Evolutionary conservation across 352 stramenopile species (phyloP).

Genomic region (Phytopythium ostracodes): DNA sequence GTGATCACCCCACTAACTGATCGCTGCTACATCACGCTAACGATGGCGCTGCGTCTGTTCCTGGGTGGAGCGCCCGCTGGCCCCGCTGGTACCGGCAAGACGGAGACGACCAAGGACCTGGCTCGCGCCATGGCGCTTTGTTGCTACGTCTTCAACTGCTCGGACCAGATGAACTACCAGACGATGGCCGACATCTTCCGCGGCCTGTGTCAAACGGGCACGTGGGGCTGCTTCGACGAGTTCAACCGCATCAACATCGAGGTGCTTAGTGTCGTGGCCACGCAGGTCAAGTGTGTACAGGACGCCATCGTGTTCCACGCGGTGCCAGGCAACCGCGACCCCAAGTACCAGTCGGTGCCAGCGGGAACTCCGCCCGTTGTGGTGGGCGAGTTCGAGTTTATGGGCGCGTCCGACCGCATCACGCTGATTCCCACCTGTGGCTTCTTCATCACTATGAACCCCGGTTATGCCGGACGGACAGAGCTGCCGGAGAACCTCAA

Average conservation of each 20-base stretch:
- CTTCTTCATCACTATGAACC: slow-evolving; percentile 97
- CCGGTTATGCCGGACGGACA: slow-evolving; percentile 86
- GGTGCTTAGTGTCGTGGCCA: slow-evolving; percentile 82
- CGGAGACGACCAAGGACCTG: slow-evolving; percentile 85
- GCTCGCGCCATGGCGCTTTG: slow-evolving; percentile 81
- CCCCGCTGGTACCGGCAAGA: slow-evolving; percentile 91
- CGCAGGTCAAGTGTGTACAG: slow-evolving; percentile 84
- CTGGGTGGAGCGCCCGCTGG: slow-evolving; percentile 93
- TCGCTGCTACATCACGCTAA: slow-evolving; percentile 97
- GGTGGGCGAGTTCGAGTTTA: slow-evolving; percentile 86
- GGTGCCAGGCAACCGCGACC: slow-evolving; percentile 92
- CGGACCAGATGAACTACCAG: slow-evolving; percentile 89
- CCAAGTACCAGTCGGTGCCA: slow-evolving; percentile 92
- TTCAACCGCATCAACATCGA: slow-evolving; percentile 90
- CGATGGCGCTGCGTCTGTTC: slow-evolving; percentile 95
- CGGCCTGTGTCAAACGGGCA: slow-evolving; percentile 78
- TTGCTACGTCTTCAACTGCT: slow-evolving; percentile 90
- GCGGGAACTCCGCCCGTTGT: slow-evolving; percentile 91
- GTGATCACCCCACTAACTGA: slow-evolving; percentile 96
- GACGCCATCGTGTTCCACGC: slow-evolving; percentile 85
- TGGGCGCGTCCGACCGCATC: slow-evolving; percentile 81
- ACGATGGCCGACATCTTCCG: slow-evolving; percentile 89
- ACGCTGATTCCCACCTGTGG: slow-evolving; percentile 85
- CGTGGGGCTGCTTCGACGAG: slow-evolving; percentile 87
- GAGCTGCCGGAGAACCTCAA: slow-evolving; percentile 90